phyloP scores from a whole-genome alignment of 2,329 filamentous ascomycete genomes.

The Macrophomina phaseolina region DNA sequence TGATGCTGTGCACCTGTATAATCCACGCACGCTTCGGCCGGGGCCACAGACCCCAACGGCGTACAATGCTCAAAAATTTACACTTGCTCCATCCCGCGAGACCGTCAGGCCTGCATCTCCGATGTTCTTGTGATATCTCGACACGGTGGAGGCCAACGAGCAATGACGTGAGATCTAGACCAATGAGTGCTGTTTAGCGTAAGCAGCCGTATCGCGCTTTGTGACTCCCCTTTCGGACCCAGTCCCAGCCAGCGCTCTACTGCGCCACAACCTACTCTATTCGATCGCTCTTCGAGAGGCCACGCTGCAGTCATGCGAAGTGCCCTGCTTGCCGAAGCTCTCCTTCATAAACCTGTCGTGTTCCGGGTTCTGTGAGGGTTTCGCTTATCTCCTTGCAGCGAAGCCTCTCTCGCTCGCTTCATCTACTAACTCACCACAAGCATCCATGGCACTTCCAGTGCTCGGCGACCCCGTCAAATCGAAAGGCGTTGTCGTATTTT shows the following conservation, averaged over 20 bases:
- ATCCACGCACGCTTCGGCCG: slow-evolving; percentile 2
- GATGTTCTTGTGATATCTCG: not conserved
- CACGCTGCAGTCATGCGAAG: not conserved
- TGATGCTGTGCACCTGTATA: slow-evolving; percentile 3
- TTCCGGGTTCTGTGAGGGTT: not conserved
- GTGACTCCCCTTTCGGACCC: not conserved
- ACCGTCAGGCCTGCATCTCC: no score
- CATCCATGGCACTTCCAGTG: slow-evolving; percentile 29
- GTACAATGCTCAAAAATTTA: not conserved
- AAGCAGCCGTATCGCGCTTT: not conserved
- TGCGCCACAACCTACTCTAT: not conserved
- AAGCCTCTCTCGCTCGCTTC: not conserved
- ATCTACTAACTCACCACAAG: not conserved
- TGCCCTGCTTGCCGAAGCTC: not conserved
- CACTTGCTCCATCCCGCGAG: not conserved
- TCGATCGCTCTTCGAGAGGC: not conserved
- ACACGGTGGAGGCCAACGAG: no score
- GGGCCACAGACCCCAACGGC: not conserved
- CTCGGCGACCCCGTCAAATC: slow-evolving; percentile 31
- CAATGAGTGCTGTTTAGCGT: slow-evolving; percentile 13
- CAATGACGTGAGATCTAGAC: slow-evolving; percentile 16
- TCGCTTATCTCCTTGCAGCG: slow-evolving; percentile 5
- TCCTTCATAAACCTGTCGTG: not conserved
- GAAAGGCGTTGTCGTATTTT: slow-evolving; percentile 80
- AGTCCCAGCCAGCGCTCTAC: not conserved